Evolutionary conservation across 176 grass and related monocot genomes (phyloP), one percentile per base, ranked within the genome.

Genomic region (Avena eriantha): DNA sequence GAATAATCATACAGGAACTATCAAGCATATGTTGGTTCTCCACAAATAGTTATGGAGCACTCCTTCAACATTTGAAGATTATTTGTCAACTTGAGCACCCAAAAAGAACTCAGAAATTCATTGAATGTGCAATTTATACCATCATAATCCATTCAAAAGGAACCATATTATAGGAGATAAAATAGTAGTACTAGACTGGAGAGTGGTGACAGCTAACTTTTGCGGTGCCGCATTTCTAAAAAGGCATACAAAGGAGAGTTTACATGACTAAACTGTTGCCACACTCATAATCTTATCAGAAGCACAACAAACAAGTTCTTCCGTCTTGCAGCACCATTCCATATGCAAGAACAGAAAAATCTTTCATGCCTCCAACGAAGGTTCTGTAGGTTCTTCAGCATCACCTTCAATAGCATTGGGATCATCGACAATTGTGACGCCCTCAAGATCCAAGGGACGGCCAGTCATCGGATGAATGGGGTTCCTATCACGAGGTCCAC

Each of bases 401-500:
- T 87, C 85, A 26, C 76, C 92, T 86, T 89, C 88, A 11, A 45
- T 43, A 35, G 60, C 85, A 56, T 43, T 80, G 26, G 68, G 81
- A 47, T 86, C 79, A 76, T 88, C 83, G 29, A 80, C 55, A 56
- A 84, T 66, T 16, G 75, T 69, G 64, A 88, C 39, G 2, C 73
- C 73, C 19, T 87, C 81, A 22, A 90, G 73, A 59, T 83, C 87
- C 58, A 98, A 67, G 54, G 90, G 93, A 1, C 83, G 65, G 1
- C 97, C 97, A 31, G 86, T 99, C 97, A 99, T 94, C 18, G 97
- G 92, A 86, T 99, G 82, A 31, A 99, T 71, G 1, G 85, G 94
- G 45, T 63, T 85, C 48, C 82, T 92, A 61, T 96, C 90, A 22
- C 94, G 94, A 41, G 77, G 73, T 24, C 97, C 97, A 60, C 97